Evolutionary conservation across 352 stramenopile species (phyloP).

Genomic region (Halophytophthora polymorphica): DNA sequence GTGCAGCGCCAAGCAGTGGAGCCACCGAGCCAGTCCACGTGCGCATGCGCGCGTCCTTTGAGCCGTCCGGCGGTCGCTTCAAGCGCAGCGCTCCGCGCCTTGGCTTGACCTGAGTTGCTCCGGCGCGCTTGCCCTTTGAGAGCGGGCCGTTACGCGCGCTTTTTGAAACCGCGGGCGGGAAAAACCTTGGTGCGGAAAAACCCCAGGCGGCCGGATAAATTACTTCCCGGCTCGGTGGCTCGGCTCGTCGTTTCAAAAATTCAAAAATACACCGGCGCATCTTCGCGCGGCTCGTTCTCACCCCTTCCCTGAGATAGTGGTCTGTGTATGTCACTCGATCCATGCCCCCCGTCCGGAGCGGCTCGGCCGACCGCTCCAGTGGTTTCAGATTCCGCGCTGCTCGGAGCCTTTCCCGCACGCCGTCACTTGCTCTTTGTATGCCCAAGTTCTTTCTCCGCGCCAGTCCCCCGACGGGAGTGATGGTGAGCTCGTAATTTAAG

Average conservation of each 20-base stretch:
- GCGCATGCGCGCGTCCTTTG: no score
- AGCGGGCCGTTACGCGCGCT: conserved; percentile 28
- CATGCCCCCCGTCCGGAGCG: not conserved
- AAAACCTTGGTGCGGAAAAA: no score
- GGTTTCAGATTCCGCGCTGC: conserved; percentile 21
- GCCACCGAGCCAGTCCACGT: no score
- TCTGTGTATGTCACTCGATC: not conserved
- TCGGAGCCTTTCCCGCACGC: not conserved
- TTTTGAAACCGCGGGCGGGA: conserved; percentile 18
- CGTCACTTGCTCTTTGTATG: conserved; percentile 18
- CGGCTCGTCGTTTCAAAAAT: conserved; percentile 8
- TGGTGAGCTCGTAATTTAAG: not conserved
- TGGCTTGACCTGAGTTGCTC: no score
- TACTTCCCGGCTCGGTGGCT: no score
- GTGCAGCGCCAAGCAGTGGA: no score
- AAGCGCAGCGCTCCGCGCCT: no score
- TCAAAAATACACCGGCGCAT: conserved; percentile 7
- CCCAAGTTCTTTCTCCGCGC: not conserved
- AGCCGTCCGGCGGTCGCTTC: no score
- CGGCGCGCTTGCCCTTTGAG: conserved; percentile 11
- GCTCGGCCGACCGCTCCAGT: conserved; percentile 10
- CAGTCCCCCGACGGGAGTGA: no score
- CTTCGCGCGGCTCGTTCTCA: conserved; percentile 13
- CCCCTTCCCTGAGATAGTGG: conserved; percentile 18
- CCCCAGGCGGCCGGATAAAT: no score